Evolutionary conservation across 495 filamentous ascomycete species (phyloP).

Genomic region (Endocarpon pusillum): DNA sequence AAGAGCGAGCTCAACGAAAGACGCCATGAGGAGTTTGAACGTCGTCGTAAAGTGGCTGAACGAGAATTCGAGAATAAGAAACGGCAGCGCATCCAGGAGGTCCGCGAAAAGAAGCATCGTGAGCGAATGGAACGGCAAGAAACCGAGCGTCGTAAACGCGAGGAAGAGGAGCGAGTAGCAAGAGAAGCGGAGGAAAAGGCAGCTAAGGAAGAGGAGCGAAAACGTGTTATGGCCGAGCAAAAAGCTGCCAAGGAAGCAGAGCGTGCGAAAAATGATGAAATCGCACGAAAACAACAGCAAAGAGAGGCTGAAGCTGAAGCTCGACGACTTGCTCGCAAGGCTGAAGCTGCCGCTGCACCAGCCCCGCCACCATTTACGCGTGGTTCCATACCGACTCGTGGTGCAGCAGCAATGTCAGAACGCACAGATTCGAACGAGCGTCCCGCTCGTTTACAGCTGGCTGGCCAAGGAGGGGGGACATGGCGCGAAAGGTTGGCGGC

Average conservation of each 20-base stretch:
- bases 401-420: slow-evolving; percentile 9
- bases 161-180: slow-evolving; percentile 68
- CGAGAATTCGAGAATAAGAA: slow-evolving; percentile 80
- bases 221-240: slow-evolving; percentile 42
- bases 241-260: slow-evolving; percentile 75
- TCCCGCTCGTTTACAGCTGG: slow-evolving; percentile 45
- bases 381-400: slow-evolving; percentile 16
- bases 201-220: slow-evolving; percentile 53
- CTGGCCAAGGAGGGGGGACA: slow-evolving; percentile 34
- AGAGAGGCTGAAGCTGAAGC: slow-evolving; percentile 54
- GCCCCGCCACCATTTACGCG: slow-evolving; percentile 2
- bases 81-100: slow-evolving; percentile 68
- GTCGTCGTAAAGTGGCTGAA: slow-evolving; percentile 73
- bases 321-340: slow-evolving; percentile 30
- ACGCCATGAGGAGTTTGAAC: slow-evolving; percentile 90
- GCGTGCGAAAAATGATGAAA: slow-evolving; percentile 53
- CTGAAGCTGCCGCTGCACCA: slow-evolving; percentile 11
- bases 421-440: slow-evolving; percentile 39
- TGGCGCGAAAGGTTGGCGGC: slow-evolving; percentile 80
- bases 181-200: slow-evolving; percentile 71
- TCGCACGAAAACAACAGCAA: slow-evolving; percentile 44
- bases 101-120: slow-evolving; percentile 48
- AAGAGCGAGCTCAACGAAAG: slow-evolving; percentile 60
- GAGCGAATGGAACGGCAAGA: slow-evolving; percentile 74
- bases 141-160: slow-evolving; percentile 49